Evolutionary conservation across 768 basidiomycete genomes (phyloP), one percentile per base, ranked within the genome.

Genomic region (Tricholoma matsutake): DNA sequence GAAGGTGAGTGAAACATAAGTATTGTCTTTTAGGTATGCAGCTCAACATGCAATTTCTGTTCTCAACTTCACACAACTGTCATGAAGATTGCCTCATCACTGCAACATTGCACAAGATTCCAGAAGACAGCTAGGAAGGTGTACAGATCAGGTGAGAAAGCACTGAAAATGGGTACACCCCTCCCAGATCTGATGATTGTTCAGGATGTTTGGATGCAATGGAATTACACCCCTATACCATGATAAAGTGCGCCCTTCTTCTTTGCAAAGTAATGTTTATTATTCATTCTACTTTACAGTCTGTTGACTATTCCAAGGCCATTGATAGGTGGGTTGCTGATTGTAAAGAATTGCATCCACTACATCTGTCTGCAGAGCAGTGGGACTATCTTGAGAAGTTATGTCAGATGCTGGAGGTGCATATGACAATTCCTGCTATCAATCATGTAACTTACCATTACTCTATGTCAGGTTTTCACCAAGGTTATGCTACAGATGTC

Each of bases 241-340:
- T 52, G 49, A 52, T 52, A 25, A 25, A 25, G 22, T 20, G 20
- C 11, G 49, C 25, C 29, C 57, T 63, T 6, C 45, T 69, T 1
- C 61, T 72, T 0, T 57, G 61, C 51, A 58, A 76, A 57, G 75
- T 75, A 53, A 28, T 64, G 20, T 20, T 51, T 58, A 6, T 31
- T 59, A 35, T 10, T 29, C 14, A 37, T 31, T 34, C n/a, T n/a
- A n/a, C 16, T 8, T 34, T 64, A 18, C 37, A 25, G 49, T 31
- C 20, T 52, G 49, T 25, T 52, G 29, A 31, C 49, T 52, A 31
- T 25, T 52, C 20, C 49, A 20, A 76, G 76, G 73, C 72, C 1
- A 72, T 76, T 54, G 65, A 76, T 37, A 60, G 35, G 29, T 78
- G 75, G 75, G 70, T 72, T 8, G 59, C 69, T 51, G 58, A 70